Base-by-base conservation (phyloP, 2,329 filamentous ascomycete genomes). In the Pseudonectria foliicola region DNA sequence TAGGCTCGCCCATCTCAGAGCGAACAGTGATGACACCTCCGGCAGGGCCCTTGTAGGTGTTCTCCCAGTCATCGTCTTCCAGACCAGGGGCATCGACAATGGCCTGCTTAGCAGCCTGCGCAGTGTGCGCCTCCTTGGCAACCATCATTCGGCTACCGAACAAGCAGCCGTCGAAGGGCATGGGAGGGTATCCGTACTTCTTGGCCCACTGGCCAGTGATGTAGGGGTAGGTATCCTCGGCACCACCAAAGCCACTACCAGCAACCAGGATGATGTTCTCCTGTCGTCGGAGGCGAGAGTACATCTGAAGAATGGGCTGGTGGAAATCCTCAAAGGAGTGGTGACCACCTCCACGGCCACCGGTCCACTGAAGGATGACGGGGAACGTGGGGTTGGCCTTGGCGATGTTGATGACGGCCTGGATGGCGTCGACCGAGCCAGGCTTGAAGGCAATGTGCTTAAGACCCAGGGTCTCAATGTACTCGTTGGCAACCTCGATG, bases 1-100 rank as follows among this genome's bases (percentile, higher is more conserved):
- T 98, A 6, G 92, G 93, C 71, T 98, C 92, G 29, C 92, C 93
- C 93, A 98, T 98, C 66, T 98, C 92, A 2, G 92, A 98, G 45
- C 88, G 80, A 31, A 98, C 92, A 18, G 92, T 98, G 53, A 98
- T 90, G 44, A 98, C 80, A 59, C 92, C 92, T 53, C 92, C 92
- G 38, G 89, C 84, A 16, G 88, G 74, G 13, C 85, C 86, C 67
- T 90, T 87, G 70, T 95, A 95, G 5, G 87, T 93, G 66, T 89
- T 81, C 64, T 95, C 88, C 89, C 89, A 95, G 48, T 90, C 74
- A 42, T 61, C 62, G 54, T 95, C 88, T 33, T 84, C 82, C 25
- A 95, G 70, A 58, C 89, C 89, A 40, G 80, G 76, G 4, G 89
- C 87, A 42, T 89, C 85, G 26, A 85, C 81, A 52, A 95, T 95